phyloP scores from a whole-genome alignment of 2,329 filamentous ascomycete species.

The Nothomitra cinnamomea region DNA sequence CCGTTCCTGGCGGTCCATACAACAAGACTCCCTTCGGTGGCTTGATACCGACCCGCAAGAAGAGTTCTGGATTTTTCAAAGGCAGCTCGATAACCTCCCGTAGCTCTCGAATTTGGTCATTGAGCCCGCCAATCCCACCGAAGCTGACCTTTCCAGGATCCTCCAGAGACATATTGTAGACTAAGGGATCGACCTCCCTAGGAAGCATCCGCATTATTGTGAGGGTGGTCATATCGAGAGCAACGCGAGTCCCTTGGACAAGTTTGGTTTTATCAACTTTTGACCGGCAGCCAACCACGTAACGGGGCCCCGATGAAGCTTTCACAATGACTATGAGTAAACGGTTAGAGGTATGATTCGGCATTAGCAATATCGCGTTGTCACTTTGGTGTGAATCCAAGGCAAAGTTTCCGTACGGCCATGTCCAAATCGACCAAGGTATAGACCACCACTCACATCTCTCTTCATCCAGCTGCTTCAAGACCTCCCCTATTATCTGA shows the following conservation, averaged over 20 bases:
- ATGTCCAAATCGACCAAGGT: background rate
- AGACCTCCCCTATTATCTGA: slow-evolving; percentile 96
- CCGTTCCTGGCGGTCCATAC: slow-evolving; percentile 91
- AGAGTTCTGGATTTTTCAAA: slow-evolving; percentile 96
- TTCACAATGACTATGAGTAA: slow-evolving; percentile 75
- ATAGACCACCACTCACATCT: slow-evolving; percentile 50
- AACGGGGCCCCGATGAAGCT: slow-evolving; percentile 89
- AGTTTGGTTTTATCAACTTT: slow-evolving; percentile 96
- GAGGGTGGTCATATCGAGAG: slow-evolving; percentile 96
- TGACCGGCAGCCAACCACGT: slow-evolving; percentile 94
- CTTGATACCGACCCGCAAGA: slow-evolving; percentile 94
- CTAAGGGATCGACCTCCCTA: slow-evolving; percentile 90
- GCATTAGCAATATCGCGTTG: background rate
- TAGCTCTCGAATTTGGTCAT: slow-evolving; percentile 94
- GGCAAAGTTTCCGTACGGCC: background rate
- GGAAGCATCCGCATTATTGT: slow-evolving; percentile 99
- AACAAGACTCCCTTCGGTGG: slow-evolving; percentile 93
- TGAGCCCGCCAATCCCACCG: slow-evolving; percentile 89
- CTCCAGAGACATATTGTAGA: slow-evolving; percentile 99
- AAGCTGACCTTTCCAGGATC: slow-evolving; percentile 97
- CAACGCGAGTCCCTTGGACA: slow-evolving; percentile 95
- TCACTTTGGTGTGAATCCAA: background rate
- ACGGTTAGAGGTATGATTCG: background rate
- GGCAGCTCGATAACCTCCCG: slow-evolving; percentile 96
- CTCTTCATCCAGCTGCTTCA: slow-evolving; percentile 98